Conservation (phyloP, 2,329 filamentous ascomycete genomes). For the Verticillium nubilum region DNA sequence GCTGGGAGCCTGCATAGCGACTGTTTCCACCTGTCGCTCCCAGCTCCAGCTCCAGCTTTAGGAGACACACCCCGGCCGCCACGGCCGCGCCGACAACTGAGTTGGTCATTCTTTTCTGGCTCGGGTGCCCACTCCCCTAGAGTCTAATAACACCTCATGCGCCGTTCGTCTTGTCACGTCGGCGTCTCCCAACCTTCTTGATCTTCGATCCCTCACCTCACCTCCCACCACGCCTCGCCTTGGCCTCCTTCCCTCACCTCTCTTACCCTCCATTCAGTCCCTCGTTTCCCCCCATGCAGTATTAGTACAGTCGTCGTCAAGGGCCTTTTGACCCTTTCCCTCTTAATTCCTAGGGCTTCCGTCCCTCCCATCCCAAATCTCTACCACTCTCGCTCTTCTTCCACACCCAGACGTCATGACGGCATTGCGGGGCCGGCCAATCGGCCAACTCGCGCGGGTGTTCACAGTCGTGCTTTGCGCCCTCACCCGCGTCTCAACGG, state of each 20-base stretch:
- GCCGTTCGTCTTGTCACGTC: not conserved
- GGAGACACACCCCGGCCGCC: not conserved
- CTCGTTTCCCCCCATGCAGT: not conserved
- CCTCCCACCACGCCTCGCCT: not conserved
- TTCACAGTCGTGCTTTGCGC: conserved; percentile 8
- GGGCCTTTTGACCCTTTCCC: not conserved
- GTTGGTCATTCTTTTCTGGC: not conserved
- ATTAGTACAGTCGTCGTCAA: not conserved
- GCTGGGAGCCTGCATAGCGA: not conserved
- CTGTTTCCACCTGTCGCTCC: not conserved
- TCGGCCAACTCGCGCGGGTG: conserved; percentile 8
- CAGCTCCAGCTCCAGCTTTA: not conserved
- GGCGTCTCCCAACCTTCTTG: not conserved
- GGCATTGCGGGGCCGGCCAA: conserved; percentile 7
- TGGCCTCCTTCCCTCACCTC: not conserved
- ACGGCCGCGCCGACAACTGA: not conserved
- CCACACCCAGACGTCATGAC: conserved; percentile 6
- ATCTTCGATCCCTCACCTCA: not conserved
- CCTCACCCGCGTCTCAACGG: conserved; percentile 17
- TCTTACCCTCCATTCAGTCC: not conserved
- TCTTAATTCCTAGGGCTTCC: not conserved
- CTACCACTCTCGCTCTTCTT: not conserved
- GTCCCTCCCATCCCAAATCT: not conserved
- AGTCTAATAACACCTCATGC: not conserved
- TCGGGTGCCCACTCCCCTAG: not conserved